Conservation (phyloP, 2,329 filamentous ascomycete species). For the Cladorrhinum sp. region DNA sequence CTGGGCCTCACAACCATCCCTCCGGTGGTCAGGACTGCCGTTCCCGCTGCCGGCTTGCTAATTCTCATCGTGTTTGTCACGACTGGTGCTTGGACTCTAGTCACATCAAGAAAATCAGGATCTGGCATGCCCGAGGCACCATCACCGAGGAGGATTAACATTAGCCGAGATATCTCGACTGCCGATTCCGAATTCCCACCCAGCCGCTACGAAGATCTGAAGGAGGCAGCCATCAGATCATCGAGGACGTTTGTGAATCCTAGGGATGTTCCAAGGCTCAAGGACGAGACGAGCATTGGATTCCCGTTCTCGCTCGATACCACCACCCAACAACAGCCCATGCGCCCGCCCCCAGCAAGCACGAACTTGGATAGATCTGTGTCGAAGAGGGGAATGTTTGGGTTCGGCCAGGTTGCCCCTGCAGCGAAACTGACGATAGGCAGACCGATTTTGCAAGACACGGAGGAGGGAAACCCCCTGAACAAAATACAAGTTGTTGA, state of each 20-base stretch:
- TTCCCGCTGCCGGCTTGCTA: slow-evolving; percentile 50
- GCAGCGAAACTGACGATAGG: slow-evolving; percentile 48
- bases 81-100: slow-evolving; percentile 37
- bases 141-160: slow-evolving; percentile 36
- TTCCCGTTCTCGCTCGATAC: slow-evolving; percentile 33
- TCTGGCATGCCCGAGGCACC: slow-evolving; percentile 40
- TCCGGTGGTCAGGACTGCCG: slow-evolving; percentile 45
- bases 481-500: slow-evolving; percentile 49
- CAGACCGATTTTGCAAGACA: slow-evolving; percentile 44
- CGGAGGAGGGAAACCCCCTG: slow-evolving; percentile 39
- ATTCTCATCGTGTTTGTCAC: slow-evolving; percentile 45
- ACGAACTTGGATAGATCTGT: slow-evolving; percentile 24
- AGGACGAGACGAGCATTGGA: slow-evolving; percentile 26
- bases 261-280: slow-evolving; percentile 30
- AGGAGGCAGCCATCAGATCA: slow-evolving; percentile 39
- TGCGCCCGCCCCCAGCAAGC: slow-evolving; percentile 39
- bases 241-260: slow-evolving; percentile 38
- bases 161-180: slow-evolving; percentile 40
- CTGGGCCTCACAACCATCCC: slow-evolving; percentile 44
- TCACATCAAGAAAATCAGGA: slow-evolving; percentile 28
- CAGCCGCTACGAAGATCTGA: slow-evolving; percentile 49
- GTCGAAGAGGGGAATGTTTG: slow-evolving; percentile 30
- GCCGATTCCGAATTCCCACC: slow-evolving; percentile 45
- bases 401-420: slow-evolving; percentile 25
- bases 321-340: slow-evolving; percentile 40